These are phyloP conservation scores for Paramecium bursaria DNA, from an alignment of 73 alveolate species.

Conservation along the genomic window DNA sequence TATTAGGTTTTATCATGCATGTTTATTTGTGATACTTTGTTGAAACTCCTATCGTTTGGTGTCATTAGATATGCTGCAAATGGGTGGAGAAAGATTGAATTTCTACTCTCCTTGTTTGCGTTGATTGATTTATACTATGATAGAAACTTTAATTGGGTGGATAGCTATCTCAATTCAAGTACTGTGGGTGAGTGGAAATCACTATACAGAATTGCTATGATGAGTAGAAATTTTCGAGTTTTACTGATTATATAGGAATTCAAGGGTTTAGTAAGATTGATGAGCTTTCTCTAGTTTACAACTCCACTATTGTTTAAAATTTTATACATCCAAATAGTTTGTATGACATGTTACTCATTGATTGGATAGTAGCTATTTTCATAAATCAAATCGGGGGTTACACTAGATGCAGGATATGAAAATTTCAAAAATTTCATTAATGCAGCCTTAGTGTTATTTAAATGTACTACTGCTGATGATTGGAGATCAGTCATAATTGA, in stretches of 20 bases:
- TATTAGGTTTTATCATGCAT: slow-evolving; percentile 22
- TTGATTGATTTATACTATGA: slow-evolving; percentile 32
- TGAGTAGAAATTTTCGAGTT: background rate
- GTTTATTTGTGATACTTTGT: slow-evolving; percentile 20
- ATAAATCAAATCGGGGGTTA: slow-evolving; percentile 3
- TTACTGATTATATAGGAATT: slow-evolving; percentile 26
- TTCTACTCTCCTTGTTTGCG: slow-evolving; percentile 20
- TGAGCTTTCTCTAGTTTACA: slow-evolving; percentile 12
- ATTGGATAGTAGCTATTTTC: slow-evolving; percentile 30
- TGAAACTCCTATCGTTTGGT: slow-evolving; percentile 34
- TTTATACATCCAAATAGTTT: slow-evolving; percentile 14
- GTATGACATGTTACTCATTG: slow-evolving; percentile 18
- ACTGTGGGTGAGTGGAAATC: background rate
- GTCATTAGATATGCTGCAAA: slow-evolving; percentile 32
- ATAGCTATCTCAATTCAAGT: background rate
- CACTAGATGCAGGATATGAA: slow-evolving; percentile 13
- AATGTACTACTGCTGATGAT: slow-evolving; percentile 56
- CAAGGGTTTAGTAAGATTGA: slow-evolving; percentile 27
- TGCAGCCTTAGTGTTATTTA: slow-evolving; percentile 40
- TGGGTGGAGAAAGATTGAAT: slow-evolving; percentile 53
- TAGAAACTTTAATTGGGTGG: slow-evolving; percentile 20
- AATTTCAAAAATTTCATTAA: slow-evolving; percentile 46
- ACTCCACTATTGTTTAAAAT: slow-evolving; percentile 29
- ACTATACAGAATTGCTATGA: background rate
- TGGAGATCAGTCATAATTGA: slow-evolving; percentile 38